Percentiles rank a stretch among this genome's conserved stretches.
Evolutionary conservation across 768 basidiomycete species (phyloP).

Genomic region (Asterophora parasitica): DNA sequence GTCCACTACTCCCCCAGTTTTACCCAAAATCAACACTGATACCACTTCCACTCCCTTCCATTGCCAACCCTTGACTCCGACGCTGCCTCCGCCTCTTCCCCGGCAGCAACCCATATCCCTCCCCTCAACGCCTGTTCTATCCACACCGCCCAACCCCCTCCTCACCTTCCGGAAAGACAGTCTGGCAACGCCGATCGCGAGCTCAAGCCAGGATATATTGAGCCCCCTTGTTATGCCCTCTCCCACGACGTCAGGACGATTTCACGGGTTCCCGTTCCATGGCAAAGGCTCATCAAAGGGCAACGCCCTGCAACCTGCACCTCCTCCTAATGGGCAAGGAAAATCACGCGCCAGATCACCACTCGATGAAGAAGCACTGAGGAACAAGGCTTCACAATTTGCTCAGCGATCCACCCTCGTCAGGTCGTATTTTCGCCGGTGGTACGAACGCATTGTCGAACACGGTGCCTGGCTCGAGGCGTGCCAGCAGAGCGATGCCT

Average conservation of each 20-base stretch:
- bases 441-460: conserved; percentile 42
- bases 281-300: conserved; percentile 2
- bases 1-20: conserved; percentile 16
- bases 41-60: conserved; percentile 11
- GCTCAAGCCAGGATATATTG: conserved; percentile 30
- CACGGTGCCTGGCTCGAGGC: conserved; percentile 59
- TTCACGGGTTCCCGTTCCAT: conserved; percentile 2
- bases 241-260: conserved; percentile 22
- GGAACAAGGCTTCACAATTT: conserved; percentile 40
- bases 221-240: conserved; percentile 40
- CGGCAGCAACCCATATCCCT: conserved; percentile 41
- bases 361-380: conserved; percentile 31
- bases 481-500: conserved; percentile 53
- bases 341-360: conserved; percentile 23
- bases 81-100: conserved; percentile 33
- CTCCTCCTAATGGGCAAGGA: conserved; percentile 20
- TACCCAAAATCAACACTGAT: conserved; percentile 22
- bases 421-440: conserved; percentile 36
- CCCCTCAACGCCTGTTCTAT: conserved; percentile 39
- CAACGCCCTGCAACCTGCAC: conserved; percentile 1
- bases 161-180: conserved; percentile 29
- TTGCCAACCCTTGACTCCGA: conserved; percentile 18
- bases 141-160: conserved; percentile 26
- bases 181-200: conserved; percentile 20
- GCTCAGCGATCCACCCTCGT: conserved; percentile 34